phyloP scores from a whole-genome alignment of 2,329 filamentous ascomycete species.

The Blastomyces percursus region DNA sequence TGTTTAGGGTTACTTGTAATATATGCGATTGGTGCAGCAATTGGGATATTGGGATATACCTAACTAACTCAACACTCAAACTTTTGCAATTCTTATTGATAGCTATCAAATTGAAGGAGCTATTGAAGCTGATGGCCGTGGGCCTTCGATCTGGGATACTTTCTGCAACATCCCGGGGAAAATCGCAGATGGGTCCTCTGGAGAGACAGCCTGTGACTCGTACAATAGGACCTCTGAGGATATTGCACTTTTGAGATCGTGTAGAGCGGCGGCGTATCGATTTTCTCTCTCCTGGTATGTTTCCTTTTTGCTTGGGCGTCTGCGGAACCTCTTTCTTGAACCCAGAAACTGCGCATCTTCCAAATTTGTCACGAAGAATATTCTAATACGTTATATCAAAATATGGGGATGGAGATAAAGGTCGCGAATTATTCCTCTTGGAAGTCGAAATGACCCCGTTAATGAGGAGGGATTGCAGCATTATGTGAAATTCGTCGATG shows the following conservation, averaged over 20 bases:
- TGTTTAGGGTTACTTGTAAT: background rate
- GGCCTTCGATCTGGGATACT: constrained; percentile 75
- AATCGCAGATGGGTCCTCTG: constrained; percentile 65
- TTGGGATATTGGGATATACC: background rate
- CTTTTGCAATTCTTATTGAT: constrained; percentile 3
- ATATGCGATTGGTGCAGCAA: background rate
- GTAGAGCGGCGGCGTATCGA: constrained; percentile 64
- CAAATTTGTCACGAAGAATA: background rate
- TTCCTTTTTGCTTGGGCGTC: too few species aligned
- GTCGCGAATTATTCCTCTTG: constrained; percentile 73
- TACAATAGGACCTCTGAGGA: constrained; percentile 71
- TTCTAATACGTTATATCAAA: background rate
- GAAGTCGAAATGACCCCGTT: constrained; percentile 68
- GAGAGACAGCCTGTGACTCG: constrained; percentile 72
- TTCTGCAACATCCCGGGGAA: constrained; percentile 73
- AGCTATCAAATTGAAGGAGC: constrained; percentile 86
- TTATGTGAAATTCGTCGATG: constrained; percentile 69
- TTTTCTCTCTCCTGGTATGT: constrained; percentile 65
- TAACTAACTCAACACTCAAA: background rate
- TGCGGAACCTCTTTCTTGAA: too few species aligned
- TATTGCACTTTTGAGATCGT: constrained; percentile 62
- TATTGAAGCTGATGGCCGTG: constrained; percentile 62
- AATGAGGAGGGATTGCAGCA: constrained; percentile 68
- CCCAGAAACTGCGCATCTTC: background rate
- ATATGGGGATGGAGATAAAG: constrained; percentile 13